Evolutionary conservation across 306 rosid genomes (phyloP), one percentile per base, ranked within the genome.

Genomic region (Vigna unguiculata): DNA sequence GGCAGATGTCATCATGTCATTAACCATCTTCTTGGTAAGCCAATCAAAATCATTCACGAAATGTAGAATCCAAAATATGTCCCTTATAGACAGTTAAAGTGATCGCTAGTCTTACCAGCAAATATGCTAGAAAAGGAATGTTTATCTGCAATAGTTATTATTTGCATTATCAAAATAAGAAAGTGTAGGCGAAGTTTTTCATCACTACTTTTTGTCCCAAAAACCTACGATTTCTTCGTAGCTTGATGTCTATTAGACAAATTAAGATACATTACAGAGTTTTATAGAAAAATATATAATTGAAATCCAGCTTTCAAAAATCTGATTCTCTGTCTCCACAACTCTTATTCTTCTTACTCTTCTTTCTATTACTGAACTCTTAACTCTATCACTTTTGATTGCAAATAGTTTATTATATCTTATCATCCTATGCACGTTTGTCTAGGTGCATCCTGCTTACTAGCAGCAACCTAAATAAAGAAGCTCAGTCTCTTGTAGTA

Each of bases 51-150:
- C 77, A 49, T 30, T 24, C 19, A 34, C 32, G 10, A 17, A 38
- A 43, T 68, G 9, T 69, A 77, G 59, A 67, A 72, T 74, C 74
- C 40, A 70, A 52, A 9, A 34, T 69, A 1, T 36, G 28, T 22
- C 40, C 43, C 73, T 61, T 47, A 9, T 40, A 1, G 41, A 38
- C 49, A 70, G 41, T 70, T 80, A 21, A 76, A 25, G 5, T 57
- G 62, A 46, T 47, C 32, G 11, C 40, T 58, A 25, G 20, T 28
- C 14, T 25, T 14, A 6, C 20, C 16, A 25, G 5, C 12, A 58
- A 25, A 43, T 41, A 10, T 64, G 68, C 34, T 48, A 41, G 20
- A 36, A 60, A 59, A 46, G 52, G 19, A 72, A 36, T 1, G 40
- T 40, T 17, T 30, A 20, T 60, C 45, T 8, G 55, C 12, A 52